These are phyloP conservation scores for Aspergillus biplanus DNA, from an alignment of 495 filamentous ascomycete species.

Conservation along the genomic window DNA sequence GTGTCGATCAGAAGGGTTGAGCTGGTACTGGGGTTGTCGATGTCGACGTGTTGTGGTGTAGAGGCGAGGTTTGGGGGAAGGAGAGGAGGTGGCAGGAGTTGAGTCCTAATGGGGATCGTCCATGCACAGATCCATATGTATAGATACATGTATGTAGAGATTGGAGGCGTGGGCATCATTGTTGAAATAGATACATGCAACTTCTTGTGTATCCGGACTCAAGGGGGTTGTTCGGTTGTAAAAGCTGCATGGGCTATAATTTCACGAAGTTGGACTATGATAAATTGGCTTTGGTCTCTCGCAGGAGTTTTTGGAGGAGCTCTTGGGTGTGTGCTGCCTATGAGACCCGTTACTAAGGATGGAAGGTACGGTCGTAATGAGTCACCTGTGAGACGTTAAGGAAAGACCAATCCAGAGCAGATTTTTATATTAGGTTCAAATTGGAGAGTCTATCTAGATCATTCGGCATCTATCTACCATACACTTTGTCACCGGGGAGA, in stretches of 20 bases:
- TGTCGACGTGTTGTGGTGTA: constrained; percentile 5
- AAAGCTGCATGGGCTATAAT: too few species aligned
- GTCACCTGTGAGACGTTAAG: not conserved
- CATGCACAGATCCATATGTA: not conserved
- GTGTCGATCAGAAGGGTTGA: constrained; percentile 65
- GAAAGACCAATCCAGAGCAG: not conserved
- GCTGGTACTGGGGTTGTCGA: constrained; percentile 24
- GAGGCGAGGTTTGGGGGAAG: constrained; percentile 5
- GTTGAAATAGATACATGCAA: not conserved
- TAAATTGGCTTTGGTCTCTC: not conserved
- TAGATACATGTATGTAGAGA: not conserved
- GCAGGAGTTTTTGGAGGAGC: not conserved
- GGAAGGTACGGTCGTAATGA: not conserved
- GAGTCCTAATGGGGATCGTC: constrained; percentile 6
- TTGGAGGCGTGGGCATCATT: not conserved
- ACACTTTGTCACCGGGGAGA: not conserved
- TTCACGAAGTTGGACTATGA: not conserved
- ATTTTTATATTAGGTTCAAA: not conserved
- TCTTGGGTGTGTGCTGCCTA: not conserved
- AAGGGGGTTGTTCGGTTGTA: too few species aligned
- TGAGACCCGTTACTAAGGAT: not conserved
- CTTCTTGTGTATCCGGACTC: too few species aligned
- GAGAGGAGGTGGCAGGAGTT: constrained; percentile 18
- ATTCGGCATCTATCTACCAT: not conserved
- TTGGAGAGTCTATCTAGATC: not conserved